phyloP scores from a whole-genome alignment of 2,329 filamentous ascomycete genomes.

The Apiospora kogelbergensis region DNA sequence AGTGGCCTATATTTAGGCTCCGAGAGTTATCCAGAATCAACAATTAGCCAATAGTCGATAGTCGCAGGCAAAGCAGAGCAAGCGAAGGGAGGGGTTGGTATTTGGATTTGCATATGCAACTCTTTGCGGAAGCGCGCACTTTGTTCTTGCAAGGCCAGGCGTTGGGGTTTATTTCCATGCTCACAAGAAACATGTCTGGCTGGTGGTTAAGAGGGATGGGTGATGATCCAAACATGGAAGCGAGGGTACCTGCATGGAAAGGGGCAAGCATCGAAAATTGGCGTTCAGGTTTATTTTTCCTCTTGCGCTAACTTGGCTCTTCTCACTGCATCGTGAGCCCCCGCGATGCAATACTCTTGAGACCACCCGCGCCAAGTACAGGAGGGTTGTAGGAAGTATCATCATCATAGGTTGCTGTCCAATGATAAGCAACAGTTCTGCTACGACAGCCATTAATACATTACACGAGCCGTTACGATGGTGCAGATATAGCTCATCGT shows the following conservation, averaged over 20 bases:
- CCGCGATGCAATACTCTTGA: not conserved
- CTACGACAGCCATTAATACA: not conserved
- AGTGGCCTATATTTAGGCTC: not conserved
- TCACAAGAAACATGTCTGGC: not conserved
- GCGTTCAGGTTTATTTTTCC: not conserved
- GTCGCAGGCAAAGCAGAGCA: not conserved
- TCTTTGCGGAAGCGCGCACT: not conserved
- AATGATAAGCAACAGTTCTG: not conserved
- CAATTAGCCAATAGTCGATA: not conserved
- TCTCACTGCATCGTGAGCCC: conserved; percentile 1
- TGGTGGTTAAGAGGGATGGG: not conserved
- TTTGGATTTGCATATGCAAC: conserved; percentile 1
- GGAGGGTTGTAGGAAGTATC: not conserved
- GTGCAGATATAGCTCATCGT: not conserved
- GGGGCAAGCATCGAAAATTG: not conserved
- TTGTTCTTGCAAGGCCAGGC: not conserved
- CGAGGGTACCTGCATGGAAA: conserved; percentile 2
- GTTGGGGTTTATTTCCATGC: not conserved
- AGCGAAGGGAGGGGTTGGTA: not conserved
- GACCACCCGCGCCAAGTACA: not conserved
- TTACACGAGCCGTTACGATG: not conserved
- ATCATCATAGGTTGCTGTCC: not conserved
- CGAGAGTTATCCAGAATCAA: not conserved
- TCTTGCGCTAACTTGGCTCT: not conserved
- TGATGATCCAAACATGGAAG: not conserved